Conservation (phyloP, 1,139 yeast genomes). For the Nakaseomyces nivariensis region DNA sequence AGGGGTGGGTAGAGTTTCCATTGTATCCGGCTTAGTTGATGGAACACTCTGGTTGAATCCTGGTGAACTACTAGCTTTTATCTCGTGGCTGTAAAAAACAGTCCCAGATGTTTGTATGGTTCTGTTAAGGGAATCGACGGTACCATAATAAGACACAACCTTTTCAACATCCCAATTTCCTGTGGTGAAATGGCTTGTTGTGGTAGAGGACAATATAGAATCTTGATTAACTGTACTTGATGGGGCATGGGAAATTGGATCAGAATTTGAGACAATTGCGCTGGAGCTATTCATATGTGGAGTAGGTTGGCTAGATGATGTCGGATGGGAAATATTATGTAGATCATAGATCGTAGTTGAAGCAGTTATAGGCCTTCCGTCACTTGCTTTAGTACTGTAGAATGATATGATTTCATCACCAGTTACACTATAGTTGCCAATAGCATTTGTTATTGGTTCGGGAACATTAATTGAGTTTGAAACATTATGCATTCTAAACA, state of each 20-base stretch:
- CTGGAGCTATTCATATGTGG: background rate
- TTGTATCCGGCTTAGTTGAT: background rate
- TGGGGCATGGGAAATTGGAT: too few relatives aligned
- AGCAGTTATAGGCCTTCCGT: background rate
- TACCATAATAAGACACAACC: background rate
- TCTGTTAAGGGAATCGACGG: background rate
- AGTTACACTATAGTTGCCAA: background rate
- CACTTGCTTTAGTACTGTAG: background rate
- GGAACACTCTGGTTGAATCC: background rate
- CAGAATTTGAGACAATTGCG: background rate
- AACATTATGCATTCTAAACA: background rate
- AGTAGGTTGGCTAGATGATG: background rate
- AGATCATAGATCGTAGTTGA: background rate
- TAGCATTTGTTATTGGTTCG: background rate
- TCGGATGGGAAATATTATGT: background rate
- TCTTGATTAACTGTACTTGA: background rate
- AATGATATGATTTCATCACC: constrained; percentile 1
- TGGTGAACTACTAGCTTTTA: too few relatives aligned
- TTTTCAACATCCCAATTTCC: background rate
- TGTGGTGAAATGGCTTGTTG: background rate
- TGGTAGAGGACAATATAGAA: background rate
- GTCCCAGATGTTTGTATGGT: background rate
- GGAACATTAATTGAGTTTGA: background rate
- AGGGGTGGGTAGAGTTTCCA: background rate
- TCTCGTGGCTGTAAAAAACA: background rate